Conservation (phyloP, 176 grass and related monocot genomes). For the Cymbopogon citratus region DNA sequence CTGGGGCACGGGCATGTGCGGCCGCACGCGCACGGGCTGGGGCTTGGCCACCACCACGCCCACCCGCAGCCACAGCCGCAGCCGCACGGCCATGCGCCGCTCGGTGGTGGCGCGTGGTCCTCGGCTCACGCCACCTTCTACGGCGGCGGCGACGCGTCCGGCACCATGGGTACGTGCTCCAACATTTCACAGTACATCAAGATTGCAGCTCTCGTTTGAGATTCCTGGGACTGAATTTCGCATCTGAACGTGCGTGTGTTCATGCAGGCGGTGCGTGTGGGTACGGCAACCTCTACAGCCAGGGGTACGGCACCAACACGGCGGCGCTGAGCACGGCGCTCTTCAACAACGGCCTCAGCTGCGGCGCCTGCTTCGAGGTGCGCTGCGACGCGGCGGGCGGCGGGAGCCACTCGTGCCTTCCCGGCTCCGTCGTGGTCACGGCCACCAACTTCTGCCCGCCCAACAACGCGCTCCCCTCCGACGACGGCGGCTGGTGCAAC, state of each 20-base stretch:
- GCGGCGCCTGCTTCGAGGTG: conserved; percentile 81
- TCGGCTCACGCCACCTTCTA: conserved; percentile 88
- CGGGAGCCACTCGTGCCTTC: conserved; percentile 52
- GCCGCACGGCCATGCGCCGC: neutral
- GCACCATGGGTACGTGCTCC: conserved; percentile 62
- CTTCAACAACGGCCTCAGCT: conserved; percentile 88
- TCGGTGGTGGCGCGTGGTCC: conserved; percentile 43
- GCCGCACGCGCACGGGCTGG: neutral
- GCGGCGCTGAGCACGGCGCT: conserved; percentile 90
- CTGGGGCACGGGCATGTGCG: neutral
- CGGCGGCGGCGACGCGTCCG: conserved; percentile 85
- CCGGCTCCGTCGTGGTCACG: conserved; percentile 66
- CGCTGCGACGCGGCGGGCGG: conserved; percentile 43
- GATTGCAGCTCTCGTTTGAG: no score
- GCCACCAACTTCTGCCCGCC: conserved; percentile 96
- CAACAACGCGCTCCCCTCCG: conserved; percentile 61
- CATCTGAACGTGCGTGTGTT: neutral
- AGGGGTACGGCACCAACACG: conserved; percentile 84
- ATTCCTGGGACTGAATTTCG: neutral
- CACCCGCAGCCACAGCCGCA: neutral
- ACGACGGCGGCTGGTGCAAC: conserved; percentile 94
- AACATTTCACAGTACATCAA: neutral
- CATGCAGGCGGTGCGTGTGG: conserved; percentile 72
- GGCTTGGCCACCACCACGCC: neutral
- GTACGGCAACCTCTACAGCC: conserved; percentile 92